phyloP scores from a whole-genome alignment of 306 rosid genomes.

The Oxytropis ochrocephala region DNA sequence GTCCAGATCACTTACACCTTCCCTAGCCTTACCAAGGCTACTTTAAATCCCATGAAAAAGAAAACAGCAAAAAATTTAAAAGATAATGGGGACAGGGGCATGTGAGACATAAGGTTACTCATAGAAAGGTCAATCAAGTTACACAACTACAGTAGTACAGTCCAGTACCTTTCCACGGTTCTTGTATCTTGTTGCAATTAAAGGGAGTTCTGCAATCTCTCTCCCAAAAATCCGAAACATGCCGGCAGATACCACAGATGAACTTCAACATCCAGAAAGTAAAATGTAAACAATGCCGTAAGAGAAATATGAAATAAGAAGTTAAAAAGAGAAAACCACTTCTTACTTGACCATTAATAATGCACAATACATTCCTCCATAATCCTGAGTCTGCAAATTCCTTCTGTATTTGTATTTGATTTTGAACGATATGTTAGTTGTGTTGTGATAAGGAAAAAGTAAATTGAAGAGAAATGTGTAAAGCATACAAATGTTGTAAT shows the following conservation, averaged over 20 bases:
- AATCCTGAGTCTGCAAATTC: conserved; percentile 81
- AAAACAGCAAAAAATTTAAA: neutral
- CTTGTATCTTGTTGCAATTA: conserved; percentile 78
- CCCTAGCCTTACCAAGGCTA: neutral
- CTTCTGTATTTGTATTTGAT: conserved; percentile 60
- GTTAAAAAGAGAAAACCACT: conserved; percentile 7
- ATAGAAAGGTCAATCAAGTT: conserved; percentile 8
- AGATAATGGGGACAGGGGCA: neutral
- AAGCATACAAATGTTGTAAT: conserved; percentile 11
- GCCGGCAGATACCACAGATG: conserved; percentile 89
- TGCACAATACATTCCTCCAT: conserved; percentile 91
- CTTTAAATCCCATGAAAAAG: neutral
- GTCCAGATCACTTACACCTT: neutral
- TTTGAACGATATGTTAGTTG: conserved; percentile 15
- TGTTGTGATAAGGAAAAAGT: neutral
- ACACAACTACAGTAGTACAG: neutral
- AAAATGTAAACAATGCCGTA: conserved; percentile 19
- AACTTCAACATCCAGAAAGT: conserved; percentile 50
- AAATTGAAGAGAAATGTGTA: neutral
- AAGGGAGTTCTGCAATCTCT: conserved; percentile 87
- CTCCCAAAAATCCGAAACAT: conserved; percentile 74
- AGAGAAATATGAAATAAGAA: neutral
- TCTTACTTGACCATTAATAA: conserved; percentile 83
- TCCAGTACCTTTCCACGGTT: conserved; percentile 80
- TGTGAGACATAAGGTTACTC: neutral